Evolutionary conservation across 2,329 filamentous ascomycete genomes (phyloP).

Genomic region (Pestalotiopsis sp.): DNA sequence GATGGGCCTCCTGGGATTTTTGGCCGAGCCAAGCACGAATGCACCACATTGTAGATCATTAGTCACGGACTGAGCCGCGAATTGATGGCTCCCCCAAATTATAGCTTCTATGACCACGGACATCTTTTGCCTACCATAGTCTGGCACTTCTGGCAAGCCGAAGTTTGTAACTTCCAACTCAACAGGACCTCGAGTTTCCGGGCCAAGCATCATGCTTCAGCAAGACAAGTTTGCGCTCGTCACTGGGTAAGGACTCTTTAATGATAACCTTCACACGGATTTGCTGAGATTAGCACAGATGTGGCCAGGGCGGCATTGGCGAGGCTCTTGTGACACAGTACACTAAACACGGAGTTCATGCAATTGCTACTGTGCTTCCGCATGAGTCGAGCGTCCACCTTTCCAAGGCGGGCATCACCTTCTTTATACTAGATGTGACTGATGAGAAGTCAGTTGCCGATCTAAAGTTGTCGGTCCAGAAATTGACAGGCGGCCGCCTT

Average conservation of each 20-base stretch:
- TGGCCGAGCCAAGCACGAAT: no score
- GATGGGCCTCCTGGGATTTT: no score
- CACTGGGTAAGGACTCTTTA: constrained; percentile 7
- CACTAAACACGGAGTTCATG: background rate
- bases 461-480: background rate
- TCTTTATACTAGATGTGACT: constrained; percentile 19
- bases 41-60: no score
- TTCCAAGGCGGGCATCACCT: constrained; percentile 14
- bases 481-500: constrained; percentile 13
- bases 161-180: background rate
- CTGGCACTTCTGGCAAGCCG: background rate
- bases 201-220: background rate
- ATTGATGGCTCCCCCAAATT: no score
- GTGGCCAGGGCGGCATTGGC: constrained; percentile 24
- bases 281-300: constrained; percentile 12
- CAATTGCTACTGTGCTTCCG: constrained; percentile 22
- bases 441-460: constrained; percentile 14
- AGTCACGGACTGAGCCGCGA: no score
- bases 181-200: background rate
- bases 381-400: constrained; percentile 18
- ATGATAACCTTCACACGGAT: background rate
- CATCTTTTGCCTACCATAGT: no score
- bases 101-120: no score
- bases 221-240: constrained; percentile 9
- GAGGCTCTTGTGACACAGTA: constrained; percentile 24